These are phyloP conservation scores for Fusarium sp. DNA, from an alignment of 2,329 filamentous ascomycete species.

Conservation along the genomic window DNA sequence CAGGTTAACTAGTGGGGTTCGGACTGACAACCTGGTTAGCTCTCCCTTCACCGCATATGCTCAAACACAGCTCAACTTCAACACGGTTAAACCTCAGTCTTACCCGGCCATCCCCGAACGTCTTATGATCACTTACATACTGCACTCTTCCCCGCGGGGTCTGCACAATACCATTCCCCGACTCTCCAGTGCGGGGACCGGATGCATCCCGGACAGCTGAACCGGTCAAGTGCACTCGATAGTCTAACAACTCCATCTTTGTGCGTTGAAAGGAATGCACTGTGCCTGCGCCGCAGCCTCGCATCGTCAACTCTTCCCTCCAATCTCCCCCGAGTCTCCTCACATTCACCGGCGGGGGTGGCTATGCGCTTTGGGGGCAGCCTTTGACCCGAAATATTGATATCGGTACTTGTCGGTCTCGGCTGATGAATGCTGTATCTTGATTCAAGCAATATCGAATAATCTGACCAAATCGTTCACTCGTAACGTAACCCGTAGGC, in stretches of 20 bases:
- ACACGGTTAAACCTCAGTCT: not conserved
- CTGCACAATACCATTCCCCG: not conserved
- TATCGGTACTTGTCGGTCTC: not conserved
- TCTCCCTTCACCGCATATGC: not conserved
- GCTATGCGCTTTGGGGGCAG: not conserved
- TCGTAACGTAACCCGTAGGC: constrained; percentile 42
- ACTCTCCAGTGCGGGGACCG: not conserved
- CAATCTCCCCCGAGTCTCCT: not conserved
- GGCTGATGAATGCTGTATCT: not conserved
- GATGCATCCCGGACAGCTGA: not conserved
- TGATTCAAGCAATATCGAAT: constrained; percentile 34
- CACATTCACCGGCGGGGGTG: not conserved
- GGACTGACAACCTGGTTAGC: not conserved
- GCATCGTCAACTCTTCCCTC: not conserved
- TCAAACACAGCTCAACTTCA: not conserved
- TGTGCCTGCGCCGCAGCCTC: constrained; percentile 4
- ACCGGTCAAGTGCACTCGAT: not conserved
- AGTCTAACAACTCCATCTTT: not conserved
- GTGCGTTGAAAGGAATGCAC: not conserved
- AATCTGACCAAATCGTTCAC: constrained; percentile 35
- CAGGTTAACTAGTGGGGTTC: not conserved
- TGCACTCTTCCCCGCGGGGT: not conserved
- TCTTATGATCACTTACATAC: constrained; percentile 1
- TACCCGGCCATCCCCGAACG: not conserved
- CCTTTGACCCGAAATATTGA: not conserved